Percentiles rank a stretch among this genome's conserved stretches.
These are phyloP conservation scores for Botrytis fragariae DNA, from an alignment of 2,329 filamentous ascomycete species.

Conservation along the genomic window DNA sequence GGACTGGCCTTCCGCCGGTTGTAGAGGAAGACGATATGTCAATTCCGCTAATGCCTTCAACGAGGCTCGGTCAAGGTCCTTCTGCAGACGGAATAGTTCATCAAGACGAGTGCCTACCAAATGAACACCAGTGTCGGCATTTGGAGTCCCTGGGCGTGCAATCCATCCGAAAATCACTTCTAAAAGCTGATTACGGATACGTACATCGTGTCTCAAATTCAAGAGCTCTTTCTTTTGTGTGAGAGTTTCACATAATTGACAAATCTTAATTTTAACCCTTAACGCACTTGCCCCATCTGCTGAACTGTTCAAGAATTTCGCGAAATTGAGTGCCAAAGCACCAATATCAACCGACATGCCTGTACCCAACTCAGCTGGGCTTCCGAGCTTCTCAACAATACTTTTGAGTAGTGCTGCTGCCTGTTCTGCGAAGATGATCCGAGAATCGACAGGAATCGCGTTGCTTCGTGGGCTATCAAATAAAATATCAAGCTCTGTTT, in stretches of 20 bases:
- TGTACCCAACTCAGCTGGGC: slow-evolving; percentile 59
- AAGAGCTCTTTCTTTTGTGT: slow-evolving; percentile 66
- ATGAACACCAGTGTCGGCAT: slow-evolving; percentile 40
- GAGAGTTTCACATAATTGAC: slow-evolving; percentile 63
- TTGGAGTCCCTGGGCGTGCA: slow-evolving; percentile 56
- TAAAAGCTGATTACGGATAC: slow-evolving; percentile 65
- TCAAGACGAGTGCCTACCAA: slow-evolving; percentile 50
- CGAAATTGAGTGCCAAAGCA: slow-evolving; percentile 61
- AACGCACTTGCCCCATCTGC: slow-evolving; percentile 55
- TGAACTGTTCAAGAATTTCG: slow-evolving; percentile 61
- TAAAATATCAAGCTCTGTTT: slow-evolving; percentile 61
- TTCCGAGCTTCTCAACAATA: slow-evolving; percentile 63
- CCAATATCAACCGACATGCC: slow-evolving; percentile 64
- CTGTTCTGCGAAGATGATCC: slow-evolving; percentile 66
- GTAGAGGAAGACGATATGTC: slow-evolving; percentile 63
- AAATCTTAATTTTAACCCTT: slow-evolving; percentile 67
- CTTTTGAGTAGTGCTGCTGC: slow-evolving; percentile 61
- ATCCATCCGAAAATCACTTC: slow-evolving; percentile 70
- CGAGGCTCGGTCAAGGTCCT: slow-evolving; percentile 64
- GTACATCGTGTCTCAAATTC: slow-evolving; percentile 66
- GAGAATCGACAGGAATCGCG: slow-evolving; percentile 55
- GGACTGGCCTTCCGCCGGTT: slow-evolving; percentile 62
- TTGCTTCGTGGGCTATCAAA: slow-evolving; percentile 55
- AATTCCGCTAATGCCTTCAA: slow-evolving; percentile 63
- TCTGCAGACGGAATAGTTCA: slow-evolving; percentile 57